Percentiles rank a stretch among this genome's conserved stretches.
phyloP scores from a whole-genome alignment of 78 protist genomes.

The Polysphondylium violaceum region DNA sequence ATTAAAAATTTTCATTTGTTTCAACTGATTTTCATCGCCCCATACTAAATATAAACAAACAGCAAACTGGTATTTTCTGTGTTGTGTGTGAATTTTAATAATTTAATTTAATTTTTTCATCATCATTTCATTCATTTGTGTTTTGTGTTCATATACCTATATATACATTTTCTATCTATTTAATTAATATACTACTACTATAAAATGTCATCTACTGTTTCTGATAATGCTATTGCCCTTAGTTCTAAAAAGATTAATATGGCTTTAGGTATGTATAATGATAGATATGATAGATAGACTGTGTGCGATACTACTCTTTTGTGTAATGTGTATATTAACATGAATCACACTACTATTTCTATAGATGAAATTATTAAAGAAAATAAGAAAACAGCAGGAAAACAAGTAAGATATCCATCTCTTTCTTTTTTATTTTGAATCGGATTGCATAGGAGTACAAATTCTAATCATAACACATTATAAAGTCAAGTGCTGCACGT shows the following conservation, averaged over 20 bases:
- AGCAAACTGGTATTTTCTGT: background rate
- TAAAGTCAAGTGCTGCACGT: too few species aligned
- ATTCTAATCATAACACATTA: background rate
- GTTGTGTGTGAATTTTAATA: background rate
- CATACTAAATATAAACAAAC: background rate
- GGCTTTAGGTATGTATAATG: constrained; percentile 33
- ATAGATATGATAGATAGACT: background rate
- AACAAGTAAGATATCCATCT: background rate
- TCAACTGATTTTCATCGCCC: background rate
- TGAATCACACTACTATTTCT: background rate
- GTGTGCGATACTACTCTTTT: background rate
- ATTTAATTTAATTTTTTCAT: background rate
- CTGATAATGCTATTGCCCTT: constrained; percentile 30
- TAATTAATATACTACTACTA: background rate
- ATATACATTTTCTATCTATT: background rate
- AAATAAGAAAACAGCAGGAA: constrained; percentile 10
- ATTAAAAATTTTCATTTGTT: too few species aligned
- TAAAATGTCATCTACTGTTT: constrained; percentile 8
- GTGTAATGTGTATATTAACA: background rate
- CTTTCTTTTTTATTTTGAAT: background rate
- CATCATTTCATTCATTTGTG: background rate
- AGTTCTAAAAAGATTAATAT: constrained; percentile 22
- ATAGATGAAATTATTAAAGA: constrained; percentile 31
- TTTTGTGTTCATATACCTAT: background rate
- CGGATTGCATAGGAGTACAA: background rate